A percentile compares a stretch with the other conserved stretches of the same genome.
Evolutionary conservation across 495 filamentous ascomycete genomes (phyloP).

Genomic region (Pseudoneurospora amorphoporcata): DNA sequence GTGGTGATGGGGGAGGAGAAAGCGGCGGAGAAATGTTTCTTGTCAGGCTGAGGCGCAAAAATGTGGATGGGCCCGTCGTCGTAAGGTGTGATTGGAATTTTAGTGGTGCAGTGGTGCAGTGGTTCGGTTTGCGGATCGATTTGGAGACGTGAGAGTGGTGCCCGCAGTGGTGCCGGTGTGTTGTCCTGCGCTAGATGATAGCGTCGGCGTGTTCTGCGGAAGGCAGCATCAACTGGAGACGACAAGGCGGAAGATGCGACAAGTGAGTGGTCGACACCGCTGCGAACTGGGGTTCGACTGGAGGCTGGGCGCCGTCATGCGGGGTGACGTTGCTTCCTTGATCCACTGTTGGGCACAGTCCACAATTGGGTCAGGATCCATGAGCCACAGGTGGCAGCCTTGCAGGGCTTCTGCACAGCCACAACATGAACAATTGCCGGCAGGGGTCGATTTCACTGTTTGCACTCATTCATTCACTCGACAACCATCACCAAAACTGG

Average conservation of each 20-base stretch:
- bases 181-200: background rate
- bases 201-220: background rate
- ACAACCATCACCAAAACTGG: background rate
- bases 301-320: background rate
- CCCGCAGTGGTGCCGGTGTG: background rate
- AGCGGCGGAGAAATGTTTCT: background rate
- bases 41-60: background rate
- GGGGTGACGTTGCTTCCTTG: background rate
- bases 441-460: too few relatives aligned
- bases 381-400: background rate
- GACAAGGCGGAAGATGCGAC: background rate
- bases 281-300: background rate
- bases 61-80: background rate
- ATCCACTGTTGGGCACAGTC: background rate
- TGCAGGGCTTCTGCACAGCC: background rate
- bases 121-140: background rate
- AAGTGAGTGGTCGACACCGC: background rate
- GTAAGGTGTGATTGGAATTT: background rate
- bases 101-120: background rate
- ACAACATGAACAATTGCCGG: background rate
- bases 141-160: background rate
- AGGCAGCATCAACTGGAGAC: background rate
- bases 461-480: background rate
- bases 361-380: background rate
- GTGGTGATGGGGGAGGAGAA: too few relatives aligned